phyloP scores from a whole-genome alignment of 176 grass and related monocot genomes.

The Zizania latifolia region DNA sequence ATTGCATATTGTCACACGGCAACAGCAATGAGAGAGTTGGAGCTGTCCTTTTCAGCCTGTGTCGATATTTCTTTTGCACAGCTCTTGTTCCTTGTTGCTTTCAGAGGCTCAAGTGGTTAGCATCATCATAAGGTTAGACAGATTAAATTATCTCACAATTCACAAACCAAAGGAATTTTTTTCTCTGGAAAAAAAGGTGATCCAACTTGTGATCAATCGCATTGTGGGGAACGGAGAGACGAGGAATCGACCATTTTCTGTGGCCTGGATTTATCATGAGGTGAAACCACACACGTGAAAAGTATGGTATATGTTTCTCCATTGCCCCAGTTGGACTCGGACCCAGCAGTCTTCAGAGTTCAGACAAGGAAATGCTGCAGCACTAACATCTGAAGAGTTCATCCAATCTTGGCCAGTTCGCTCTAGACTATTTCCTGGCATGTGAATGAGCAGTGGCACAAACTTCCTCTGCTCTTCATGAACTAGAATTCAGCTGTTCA shows the following conservation, averaged over 20 bases:
- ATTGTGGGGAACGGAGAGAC: slow-evolving; percentile 21
- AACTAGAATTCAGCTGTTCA: not conserved
- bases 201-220: not conserved
- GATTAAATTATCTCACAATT: not conserved
- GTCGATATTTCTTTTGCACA: not conserved
- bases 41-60: slow-evolving; percentile 14
- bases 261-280: not conserved
- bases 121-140: not conserved
- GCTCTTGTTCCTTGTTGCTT: slow-evolving; percentile 17
- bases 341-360: slow-evolving; percentile 2
- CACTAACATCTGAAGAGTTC: not conserved
- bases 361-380: slow-evolving; percentile 9
- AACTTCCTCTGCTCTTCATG: not conserved
- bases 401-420: too few relatives aligned
- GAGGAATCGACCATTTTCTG: not conserved
- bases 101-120: slow-evolving; percentile 24
- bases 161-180: not conserved
- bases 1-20: slow-evolving; percentile 8
- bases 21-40: not conserved
- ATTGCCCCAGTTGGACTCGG: slow-evolving; percentile 19
- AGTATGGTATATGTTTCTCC: not conserved
- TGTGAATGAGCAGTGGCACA: not conserved
- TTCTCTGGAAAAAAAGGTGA: not conserved
- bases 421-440: too few relatives aligned
- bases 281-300: slow-evolving; percentile 13